Conservation (phyloP, 257 asterid species). For the Salvia hispanica region DNA sequence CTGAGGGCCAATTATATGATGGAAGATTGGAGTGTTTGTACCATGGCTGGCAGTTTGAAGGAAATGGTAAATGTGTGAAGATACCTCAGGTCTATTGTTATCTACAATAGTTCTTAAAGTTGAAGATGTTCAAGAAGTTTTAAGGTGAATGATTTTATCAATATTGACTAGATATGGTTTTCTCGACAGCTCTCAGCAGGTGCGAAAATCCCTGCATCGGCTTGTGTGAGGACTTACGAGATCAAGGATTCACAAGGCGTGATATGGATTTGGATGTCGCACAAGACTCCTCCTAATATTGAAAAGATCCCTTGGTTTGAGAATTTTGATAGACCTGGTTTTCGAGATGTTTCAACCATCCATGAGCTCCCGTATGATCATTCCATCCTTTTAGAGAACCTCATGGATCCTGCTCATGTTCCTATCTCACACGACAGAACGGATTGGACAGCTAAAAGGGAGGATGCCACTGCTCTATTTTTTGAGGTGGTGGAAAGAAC, state of each 20-base stretch:
- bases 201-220: conserved; percentile 84
- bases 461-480: conserved; percentile 72
- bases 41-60: conserved; percentile 97
- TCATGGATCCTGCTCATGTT: conserved; percentile 97
- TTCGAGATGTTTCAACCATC: conserved; percentile 68
- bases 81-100: conserved; percentile 78
- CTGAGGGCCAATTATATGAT: conserved; percentile 83
- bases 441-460: conserved; percentile 81
- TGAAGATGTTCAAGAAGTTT: background rate
- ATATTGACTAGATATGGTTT: background rate
- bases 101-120: background rate
- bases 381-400: conserved; percentile 91
- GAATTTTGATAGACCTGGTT: conserved; percentile 67
- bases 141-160: background rate
- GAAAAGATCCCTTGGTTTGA: conserved; percentile 84
- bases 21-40: conserved; percentile 88
- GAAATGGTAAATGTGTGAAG: conserved; percentile 82
- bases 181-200: conserved; percentile 61
- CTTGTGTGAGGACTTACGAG: conserved; percentile 68
- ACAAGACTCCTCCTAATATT: conserved; percentile 56
- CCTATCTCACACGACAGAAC: conserved; percentile 95
- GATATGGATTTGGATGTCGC: conserved; percentile 96
- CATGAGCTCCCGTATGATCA: conserved; percentile 97
- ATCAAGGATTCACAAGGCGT: conserved; percentile 90
- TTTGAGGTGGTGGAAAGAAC: conserved; percentile 80